A percentile compares a stretch with the other conserved stretches of the same genome.
These are phyloP conservation scores for Amylocystis lapponica DNA, from an alignment of 768 basidiomycete species.

Conservation along the genomic window DNA sequence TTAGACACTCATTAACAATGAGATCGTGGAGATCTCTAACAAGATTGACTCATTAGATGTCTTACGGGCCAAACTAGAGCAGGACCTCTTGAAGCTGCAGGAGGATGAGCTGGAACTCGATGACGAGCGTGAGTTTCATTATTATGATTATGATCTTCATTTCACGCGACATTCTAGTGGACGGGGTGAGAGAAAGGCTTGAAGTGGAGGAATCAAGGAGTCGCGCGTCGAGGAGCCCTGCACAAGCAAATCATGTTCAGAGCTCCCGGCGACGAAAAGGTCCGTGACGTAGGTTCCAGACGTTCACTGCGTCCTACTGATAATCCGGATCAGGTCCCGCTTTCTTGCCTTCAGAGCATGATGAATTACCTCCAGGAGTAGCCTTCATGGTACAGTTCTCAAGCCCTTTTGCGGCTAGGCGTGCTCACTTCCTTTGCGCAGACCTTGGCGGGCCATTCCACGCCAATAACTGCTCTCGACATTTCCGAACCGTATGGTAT, in stretches of 20 bases:
- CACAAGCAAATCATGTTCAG: conserved; percentile 36
- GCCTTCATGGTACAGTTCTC: conserved; percentile 92
- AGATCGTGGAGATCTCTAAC: conserved; percentile 82
- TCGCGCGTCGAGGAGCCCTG: conserved; percentile 23
- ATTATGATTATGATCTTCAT: neutral
- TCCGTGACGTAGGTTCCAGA: conserved; percentile 18
- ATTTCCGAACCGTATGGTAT: conserved; percentile 96
- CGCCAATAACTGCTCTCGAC: conserved; percentile 84
- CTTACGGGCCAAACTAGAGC: conserved; percentile 75
- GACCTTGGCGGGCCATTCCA: conserved; percentile 78
- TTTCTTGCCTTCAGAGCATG: conserved; percentile 96
- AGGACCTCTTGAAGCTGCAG: conserved; percentile 78
- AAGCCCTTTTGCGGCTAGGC: neutral
- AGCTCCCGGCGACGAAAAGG: conserved; percentile 72
- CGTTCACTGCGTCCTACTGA: neutral
- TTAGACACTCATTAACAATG: conserved; percentile 79
- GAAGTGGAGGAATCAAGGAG: conserved; percentile 55
- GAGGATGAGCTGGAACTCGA: conserved; percentile 97
- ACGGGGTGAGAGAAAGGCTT: conserved; percentile 83
- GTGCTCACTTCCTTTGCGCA: conserved; percentile 24
- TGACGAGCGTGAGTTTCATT: conserved; percentile 70
- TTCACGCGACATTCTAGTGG: conserved; percentile 43
- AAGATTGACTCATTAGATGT: conserved; percentile 85
- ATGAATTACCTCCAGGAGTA: conserved; percentile 87
- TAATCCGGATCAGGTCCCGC: conserved; percentile 62